Conservation (phyloP, 1,139 yeast species). For the Zygosaccharomyces sapae region DNA sequence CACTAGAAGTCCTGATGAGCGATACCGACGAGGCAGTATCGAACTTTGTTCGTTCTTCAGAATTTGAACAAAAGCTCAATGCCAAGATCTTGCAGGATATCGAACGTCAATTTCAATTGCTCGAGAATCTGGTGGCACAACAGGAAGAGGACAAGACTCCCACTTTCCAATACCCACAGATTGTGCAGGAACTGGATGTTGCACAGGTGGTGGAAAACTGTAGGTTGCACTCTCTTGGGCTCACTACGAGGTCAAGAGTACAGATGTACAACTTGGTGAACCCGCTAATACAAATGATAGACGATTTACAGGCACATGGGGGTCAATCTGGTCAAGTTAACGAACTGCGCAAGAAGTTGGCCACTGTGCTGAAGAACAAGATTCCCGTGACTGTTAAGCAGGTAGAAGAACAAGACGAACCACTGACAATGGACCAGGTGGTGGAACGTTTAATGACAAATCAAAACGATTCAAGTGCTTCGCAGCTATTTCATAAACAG, state of each 20-base stretch:
- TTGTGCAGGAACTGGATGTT: constrained; percentile 4
- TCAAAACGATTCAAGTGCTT: constrained; percentile 7
- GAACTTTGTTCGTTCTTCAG: constrained; percentile 10
- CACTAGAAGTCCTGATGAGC: constrained; percentile 13
- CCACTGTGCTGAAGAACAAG: constrained; percentile 4
- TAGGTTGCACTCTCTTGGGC: constrained; percentile 12
- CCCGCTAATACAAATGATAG: constrained; percentile 9
- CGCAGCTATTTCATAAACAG: constrained; percentile 4
- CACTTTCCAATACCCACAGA: constrained; percentile 2
- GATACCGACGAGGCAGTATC: constrained; percentile 9
- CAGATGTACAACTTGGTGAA: constrained; percentile 9
- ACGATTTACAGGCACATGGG: constrained; percentile 7
- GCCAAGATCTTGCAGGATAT: constrained; percentile 12
- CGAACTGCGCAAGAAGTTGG: constrained; percentile 3
- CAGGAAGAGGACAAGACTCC: constrained; percentile 2
- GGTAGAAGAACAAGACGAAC: not conserved
- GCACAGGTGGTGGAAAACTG: constrained; percentile 11
- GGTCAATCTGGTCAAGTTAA: constrained; percentile 6
- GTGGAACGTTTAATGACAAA: constrained; percentile 6
- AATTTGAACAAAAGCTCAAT: constrained; percentile 12
- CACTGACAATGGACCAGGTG: constrained; percentile 9
- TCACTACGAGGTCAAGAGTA: constrained; percentile 10
- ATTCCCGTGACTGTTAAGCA: not conserved
- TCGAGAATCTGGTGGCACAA: constrained; percentile 8
- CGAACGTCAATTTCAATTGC: constrained; percentile 9